Evolutionary conservation across 2,329 filamentous ascomycete species (phyloP).

Genomic region (Daldinia sp.): DNA sequence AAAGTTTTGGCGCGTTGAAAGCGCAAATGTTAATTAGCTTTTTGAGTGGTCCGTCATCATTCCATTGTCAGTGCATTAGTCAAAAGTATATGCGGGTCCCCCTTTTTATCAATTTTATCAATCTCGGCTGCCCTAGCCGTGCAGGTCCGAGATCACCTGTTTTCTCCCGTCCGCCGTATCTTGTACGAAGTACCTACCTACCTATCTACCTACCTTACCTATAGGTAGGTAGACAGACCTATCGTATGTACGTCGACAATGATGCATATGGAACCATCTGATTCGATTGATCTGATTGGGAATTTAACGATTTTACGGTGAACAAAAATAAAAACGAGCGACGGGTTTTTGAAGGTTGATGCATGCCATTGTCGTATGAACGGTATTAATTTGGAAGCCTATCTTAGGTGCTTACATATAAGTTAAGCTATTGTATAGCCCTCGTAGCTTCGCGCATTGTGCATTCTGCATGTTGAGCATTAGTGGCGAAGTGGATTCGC

Average conservation of each 20-base stretch:
- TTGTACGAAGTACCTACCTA: conserved; percentile 12
- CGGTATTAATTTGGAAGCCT: conserved; percentile 2
- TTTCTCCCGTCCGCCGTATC: conserved; percentile 14
- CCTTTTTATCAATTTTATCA: conserved; percentile 44
- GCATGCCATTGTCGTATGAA: conserved; percentile 6
- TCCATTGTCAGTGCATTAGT: conserved; percentile 36
- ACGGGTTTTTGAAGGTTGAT: neutral
- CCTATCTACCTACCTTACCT: too few relatives aligned
- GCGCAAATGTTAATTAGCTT: conserved; percentile 21
- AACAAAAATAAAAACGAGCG: neutral
- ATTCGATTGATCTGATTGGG: neutral
- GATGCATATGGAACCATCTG: conserved; percentile 14
- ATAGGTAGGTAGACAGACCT: neutral
- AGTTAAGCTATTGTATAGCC: conserved; percentile 6
- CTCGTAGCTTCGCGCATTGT: conserved; percentile 18
- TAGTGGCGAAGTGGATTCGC: conserved; percentile 24
- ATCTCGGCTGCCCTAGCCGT: conserved; percentile 17
- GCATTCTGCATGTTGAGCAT: conserved; percentile 26
- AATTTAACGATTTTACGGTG: neutral
- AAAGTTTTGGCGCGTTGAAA: conserved; percentile 36
- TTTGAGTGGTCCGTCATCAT: conserved; percentile 35
- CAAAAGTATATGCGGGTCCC: conserved; percentile 16
- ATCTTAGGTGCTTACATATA: too few relatives aligned
- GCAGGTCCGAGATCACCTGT: conserved; percentile 45
- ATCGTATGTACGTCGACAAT: conserved; percentile 24